Evolutionary conservation across 495 filamentous ascomycete species (phyloP).

Genomic region (Penicillium taxi): DNA sequence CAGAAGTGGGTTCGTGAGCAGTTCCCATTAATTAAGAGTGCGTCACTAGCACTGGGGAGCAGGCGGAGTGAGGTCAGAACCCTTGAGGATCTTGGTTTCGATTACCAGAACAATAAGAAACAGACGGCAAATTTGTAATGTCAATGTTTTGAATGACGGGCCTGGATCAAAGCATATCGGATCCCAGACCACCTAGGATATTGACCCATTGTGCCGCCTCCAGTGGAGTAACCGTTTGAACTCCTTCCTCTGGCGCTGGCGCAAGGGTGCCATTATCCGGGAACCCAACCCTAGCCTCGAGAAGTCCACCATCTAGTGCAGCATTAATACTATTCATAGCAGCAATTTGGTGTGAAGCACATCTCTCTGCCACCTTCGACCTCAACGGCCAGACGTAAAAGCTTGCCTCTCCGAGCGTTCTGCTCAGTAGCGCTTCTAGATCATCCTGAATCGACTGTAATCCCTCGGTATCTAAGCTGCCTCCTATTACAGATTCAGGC

Average conservation of each 20-base stretch:
- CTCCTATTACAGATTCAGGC: not conserved
- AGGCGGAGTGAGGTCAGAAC: not conserved
- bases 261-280: not conserved
- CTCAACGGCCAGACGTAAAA: constrained; percentile 5
- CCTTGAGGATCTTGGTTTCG: constrained; percentile 6
- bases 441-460: constrained; percentile 4
- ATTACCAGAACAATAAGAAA: not conserved
- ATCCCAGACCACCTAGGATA: constrained; percentile 4
- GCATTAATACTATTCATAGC: not conserved
- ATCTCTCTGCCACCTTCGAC: constrained; percentile 1
- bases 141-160: not conserved
- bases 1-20: constrained; percentile 6
- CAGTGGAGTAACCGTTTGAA: not conserved
- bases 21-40: constrained; percentile 8
- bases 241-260: not conserved
- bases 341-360: not conserved
- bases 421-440: not conserved
- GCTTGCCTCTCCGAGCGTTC: constrained; percentile 5
- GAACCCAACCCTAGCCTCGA: not conserved
- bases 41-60: constrained; percentile 4
- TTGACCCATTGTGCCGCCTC: constrained; percentile 8
- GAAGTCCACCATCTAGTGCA: not conserved
- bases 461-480: not conserved
- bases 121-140: not conserved
- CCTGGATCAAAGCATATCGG: constrained; percentile 9